A percentile compares a stretch with the other conserved stretches of the same genome.
Evolutionary conservation across 148 eudicot genomes (phyloP).

Genomic region (Arbutus unedo): DNA sequence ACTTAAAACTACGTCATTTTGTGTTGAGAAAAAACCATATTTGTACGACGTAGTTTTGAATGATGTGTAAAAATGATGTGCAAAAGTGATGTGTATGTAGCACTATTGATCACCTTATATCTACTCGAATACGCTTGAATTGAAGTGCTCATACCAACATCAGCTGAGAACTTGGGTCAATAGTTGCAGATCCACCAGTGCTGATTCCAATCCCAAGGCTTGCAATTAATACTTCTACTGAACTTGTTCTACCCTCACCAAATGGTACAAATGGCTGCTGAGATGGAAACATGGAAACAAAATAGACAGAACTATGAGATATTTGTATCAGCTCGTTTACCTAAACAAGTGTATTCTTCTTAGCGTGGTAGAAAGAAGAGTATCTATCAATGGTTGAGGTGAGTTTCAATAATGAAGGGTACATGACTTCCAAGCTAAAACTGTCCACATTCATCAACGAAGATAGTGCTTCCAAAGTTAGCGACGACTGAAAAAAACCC

Average conservation of each 20-base stretch:
- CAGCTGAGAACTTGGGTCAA: neutral
- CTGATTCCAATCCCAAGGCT: neutral
- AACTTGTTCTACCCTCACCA: neutral
- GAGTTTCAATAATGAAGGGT: neutral
- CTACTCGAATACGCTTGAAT: neutral
- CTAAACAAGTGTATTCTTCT: neutral
- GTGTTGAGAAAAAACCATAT: no score
- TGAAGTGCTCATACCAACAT: neutral
- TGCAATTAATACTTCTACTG: neutral
- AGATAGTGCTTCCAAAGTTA: neutral
- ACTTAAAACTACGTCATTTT: no score
- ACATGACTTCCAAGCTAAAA: neutral
- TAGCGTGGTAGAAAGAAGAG: neutral
- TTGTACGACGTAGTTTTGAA: no score
- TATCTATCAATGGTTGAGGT: slow-evolving; percentile 2
- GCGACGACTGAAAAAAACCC: neutral
- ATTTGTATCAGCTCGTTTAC: neutral
- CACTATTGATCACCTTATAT: neutral
- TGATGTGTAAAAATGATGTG: no score
- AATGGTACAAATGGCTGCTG: neutral
- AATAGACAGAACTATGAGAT: neutral
- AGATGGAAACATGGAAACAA: neutral
- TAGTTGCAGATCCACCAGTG: neutral
- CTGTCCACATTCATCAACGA: neutral
- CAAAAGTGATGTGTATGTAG: no score